These are phyloP conservation scores for Paracoccidioides brasiliensis DNA, from an alignment of 2,329 filamentous ascomycete species.

Conservation along the genomic window DNA sequence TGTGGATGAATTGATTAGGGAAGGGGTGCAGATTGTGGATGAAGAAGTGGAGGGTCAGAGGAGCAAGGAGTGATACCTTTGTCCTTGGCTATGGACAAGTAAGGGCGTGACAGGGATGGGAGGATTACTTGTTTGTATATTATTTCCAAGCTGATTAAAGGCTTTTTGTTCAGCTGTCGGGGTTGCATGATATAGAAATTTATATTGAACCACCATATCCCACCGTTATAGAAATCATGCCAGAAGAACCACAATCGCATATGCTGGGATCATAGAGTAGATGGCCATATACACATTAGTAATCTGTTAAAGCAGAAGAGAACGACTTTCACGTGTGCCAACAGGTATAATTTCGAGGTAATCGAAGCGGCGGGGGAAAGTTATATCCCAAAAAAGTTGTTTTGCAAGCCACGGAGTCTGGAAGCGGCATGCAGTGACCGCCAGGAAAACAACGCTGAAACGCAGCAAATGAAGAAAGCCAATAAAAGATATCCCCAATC, in stretches of 20 bases:
- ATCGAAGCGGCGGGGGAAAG: background rate
- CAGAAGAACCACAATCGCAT: background rate
- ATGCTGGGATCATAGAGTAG: background rate
- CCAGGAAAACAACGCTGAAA: background rate
- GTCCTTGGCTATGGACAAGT: background rate
- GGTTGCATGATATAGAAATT: background rate
- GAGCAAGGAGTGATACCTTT: background rate
- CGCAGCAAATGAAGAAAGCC: slow-evolving; percentile 1
- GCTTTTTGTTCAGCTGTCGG: background rate
- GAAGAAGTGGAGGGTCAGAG: slow-evolving; percentile 5
- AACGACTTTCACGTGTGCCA: no score
- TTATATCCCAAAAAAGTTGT: background rate
- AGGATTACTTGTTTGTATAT: background rate
- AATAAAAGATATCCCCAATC: background rate
- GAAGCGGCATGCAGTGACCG: no score
- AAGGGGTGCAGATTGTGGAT: slow-evolving; percentile 27
- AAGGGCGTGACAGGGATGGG: background rate
- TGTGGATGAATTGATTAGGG: slow-evolving; percentile 39
- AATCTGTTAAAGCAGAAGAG: background rate
- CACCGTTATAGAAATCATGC: background rate
- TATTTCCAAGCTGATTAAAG: background rate
- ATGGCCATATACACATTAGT: background rate
- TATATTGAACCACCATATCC: background rate
- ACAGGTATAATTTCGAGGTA: background rate
- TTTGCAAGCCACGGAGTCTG: background rate